Conservation (phyloP, 2,329 filamentous ascomycete genomes). For the Colletotrichum musicola region DNA sequence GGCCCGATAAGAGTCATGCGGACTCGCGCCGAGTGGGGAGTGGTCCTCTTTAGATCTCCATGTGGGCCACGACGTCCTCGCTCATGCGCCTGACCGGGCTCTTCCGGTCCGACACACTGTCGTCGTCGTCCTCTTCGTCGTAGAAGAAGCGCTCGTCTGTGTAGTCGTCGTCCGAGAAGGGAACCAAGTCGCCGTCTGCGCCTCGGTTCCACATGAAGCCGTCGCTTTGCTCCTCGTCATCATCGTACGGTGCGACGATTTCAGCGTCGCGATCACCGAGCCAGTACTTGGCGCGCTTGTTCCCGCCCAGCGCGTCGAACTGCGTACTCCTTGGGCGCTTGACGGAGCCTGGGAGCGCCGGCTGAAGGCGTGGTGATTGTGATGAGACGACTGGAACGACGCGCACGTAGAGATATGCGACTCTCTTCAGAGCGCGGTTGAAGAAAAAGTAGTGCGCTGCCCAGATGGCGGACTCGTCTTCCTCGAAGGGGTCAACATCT, state of each 20-base stretch:
- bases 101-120: constrained; percentile 53
- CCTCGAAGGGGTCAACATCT: constrained; percentile 89
- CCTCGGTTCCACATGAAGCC: constrained; percentile 69
- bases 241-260: constrained; percentile 59
- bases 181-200: constrained; percentile 68
- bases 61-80: constrained; percentile 72
- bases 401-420: constrained; percentile 92
- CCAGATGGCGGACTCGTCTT: constrained; percentile 95
- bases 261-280: constrained; percentile 75
- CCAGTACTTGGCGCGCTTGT: constrained; percentile 91
- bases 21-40: constrained; percentile 25
- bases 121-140: constrained; percentile 58
- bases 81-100: constrained; percentile 68
- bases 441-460: constrained; percentile 98
- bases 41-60: constrained; percentile 67
- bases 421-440: constrained; percentile 90
- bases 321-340: constrained; percentile 47
- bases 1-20: constrained; percentile 26
- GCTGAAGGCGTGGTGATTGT: constrained; percentile 53
- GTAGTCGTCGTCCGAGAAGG: constrained; percentile 64
- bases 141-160: constrained; percentile 61
- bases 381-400: constrained; percentile 83
- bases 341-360: constrained; percentile 39
- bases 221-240: constrained; percentile 64
- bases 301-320: constrained; percentile 62